Conservation (phyloP, 805 yeast genomes). For the Yarrowia osloensis region DNA sequence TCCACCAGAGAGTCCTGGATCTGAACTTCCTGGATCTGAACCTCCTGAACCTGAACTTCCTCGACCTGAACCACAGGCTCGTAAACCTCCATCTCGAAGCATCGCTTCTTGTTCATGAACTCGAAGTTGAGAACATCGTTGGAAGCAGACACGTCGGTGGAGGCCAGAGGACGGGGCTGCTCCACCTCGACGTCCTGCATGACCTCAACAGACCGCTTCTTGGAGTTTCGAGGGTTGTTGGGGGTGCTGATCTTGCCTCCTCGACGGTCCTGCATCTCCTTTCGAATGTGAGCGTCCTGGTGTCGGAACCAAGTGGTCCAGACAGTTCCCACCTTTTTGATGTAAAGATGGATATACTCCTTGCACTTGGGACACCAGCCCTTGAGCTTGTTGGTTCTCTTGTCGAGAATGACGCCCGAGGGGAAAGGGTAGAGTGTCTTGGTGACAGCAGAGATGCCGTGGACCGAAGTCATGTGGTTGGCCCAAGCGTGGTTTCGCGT, state of each 20-base stretch:
- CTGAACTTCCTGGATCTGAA: background rate
- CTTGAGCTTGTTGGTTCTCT: constrained; percentile 1
- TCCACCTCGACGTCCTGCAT: background rate
- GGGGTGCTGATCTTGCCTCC: constrained; percentile 23
- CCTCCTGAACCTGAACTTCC: background rate
- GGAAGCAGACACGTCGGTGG: background rate
- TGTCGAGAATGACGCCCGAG: background rate
- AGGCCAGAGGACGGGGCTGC: background rate
- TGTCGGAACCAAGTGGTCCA: constrained; percentile 30
- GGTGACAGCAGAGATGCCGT: constrained; percentile 25
- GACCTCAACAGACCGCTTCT: background rate
- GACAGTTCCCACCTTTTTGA: background rate
- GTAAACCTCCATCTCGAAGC: background rate
- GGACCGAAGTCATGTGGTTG: constrained; percentile 3
- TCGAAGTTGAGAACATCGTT: background rate
- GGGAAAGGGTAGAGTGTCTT: constrained; percentile 1
- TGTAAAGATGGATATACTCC: background rate
- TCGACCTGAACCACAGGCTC: background rate
- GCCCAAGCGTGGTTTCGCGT: constrained; percentile 29
- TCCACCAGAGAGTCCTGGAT: too few relatives aligned
- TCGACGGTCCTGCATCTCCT: constrained; percentile 23
- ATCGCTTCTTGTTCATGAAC: background rate
- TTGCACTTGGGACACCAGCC: constrained; percentile 19
- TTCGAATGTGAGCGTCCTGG: constrained; percentile 17
- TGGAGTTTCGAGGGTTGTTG: constrained; percentile 15